A percentile compares a stretch with the other conserved stretches of the same genome.
Conservation (phyloP, 2,329 filamentous ascomycete species). For the Aspergillus aculeatinus region DNA sequence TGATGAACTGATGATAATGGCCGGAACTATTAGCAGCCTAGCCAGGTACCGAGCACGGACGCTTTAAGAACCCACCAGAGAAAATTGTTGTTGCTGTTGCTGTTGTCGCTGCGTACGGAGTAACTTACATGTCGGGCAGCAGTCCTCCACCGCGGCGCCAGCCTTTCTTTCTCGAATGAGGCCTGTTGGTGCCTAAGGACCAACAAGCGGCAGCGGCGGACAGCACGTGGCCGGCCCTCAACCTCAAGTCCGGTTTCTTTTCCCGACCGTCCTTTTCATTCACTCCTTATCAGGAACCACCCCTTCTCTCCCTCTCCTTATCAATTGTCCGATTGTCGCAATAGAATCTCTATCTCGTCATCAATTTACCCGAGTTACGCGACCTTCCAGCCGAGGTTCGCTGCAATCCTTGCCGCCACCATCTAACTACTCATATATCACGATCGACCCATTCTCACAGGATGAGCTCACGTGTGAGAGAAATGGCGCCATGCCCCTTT, state of each 20-base stretch:
- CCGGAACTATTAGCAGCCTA: neutral
- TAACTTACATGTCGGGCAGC: neutral
- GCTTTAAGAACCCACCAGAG: neutral
- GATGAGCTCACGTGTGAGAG: neutral
- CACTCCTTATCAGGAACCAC: neutral
- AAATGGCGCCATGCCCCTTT: neutral
- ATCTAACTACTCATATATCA: neutral
- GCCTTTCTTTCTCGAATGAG: neutral
- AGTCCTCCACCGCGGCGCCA: neutral
- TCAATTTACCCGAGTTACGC: constrained; percentile 7
- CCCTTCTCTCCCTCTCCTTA: no score
- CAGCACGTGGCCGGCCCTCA: constrained; percentile 4
- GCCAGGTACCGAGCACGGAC: neutral
- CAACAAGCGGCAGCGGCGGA: neutral
- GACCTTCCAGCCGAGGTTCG: neutral
- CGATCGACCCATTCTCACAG: neutral
- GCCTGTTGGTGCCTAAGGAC: neutral
- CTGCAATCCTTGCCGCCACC: neutral
- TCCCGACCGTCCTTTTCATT: neutral
- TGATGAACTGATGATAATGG: no score
- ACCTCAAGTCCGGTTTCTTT: neutral
- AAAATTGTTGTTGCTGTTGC: no score
- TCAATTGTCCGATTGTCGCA: neutral
- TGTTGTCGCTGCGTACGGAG: no score
- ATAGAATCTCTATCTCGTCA: neutral